phyloP scores from a whole-genome alignment of 768 basidiomycete genomes.

The Hydnomerulius pinastri region DNA sequence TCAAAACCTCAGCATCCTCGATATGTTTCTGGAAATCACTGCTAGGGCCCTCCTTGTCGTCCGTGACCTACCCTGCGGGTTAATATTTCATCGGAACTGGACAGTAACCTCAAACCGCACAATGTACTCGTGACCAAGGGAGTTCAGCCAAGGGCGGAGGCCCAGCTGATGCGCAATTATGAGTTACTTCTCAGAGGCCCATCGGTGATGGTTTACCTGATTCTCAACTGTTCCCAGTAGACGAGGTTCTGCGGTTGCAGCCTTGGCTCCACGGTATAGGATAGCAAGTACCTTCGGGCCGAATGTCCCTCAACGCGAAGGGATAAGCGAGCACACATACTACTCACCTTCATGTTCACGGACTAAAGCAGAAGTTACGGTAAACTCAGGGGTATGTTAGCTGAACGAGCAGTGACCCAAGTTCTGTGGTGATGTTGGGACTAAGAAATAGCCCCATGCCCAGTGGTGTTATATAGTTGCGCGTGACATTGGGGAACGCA shows the following conservation, averaged over 20 bases:
- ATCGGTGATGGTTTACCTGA: slow-evolving; percentile 43
- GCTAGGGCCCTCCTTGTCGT: slow-evolving; percentile 80
- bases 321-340: too few relatives aligned
- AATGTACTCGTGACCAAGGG: slow-evolving; percentile 73
- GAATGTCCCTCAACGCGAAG: too few relatives aligned
- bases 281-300: slow-evolving; percentile 81
- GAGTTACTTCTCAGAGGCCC: neutral
- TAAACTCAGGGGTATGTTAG: too few relatives aligned
- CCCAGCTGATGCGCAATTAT: slow-evolving; percentile 56
- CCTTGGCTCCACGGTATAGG: slow-evolving; percentile 67
- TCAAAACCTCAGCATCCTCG: slow-evolving; percentile 76
- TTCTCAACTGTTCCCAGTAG: slow-evolving; percentile 85
- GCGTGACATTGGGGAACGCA: too few relatives aligned
- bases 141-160: slow-evolving; percentile 65
- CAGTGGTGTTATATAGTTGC: too few relatives aligned
- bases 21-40: slow-evolving; percentile 85
- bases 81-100: slow-evolving; percentile 3
- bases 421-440: too few relatives aligned
- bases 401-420: too few relatives aligned
- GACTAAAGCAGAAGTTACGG: too few relatives aligned
- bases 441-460: too few relatives aligned
- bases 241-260: slow-evolving; percentile 69
- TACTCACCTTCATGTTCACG: too few relatives aligned
- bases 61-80: slow-evolving; percentile 63
- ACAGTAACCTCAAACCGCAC: slow-evolving; percentile 39